A percentile compares a stretch with the other conserved stretches of the same genome.
phyloP scores from a whole-genome alignment of 371 early-diverging fungal species.

The Mortierella sp. region DNA sequence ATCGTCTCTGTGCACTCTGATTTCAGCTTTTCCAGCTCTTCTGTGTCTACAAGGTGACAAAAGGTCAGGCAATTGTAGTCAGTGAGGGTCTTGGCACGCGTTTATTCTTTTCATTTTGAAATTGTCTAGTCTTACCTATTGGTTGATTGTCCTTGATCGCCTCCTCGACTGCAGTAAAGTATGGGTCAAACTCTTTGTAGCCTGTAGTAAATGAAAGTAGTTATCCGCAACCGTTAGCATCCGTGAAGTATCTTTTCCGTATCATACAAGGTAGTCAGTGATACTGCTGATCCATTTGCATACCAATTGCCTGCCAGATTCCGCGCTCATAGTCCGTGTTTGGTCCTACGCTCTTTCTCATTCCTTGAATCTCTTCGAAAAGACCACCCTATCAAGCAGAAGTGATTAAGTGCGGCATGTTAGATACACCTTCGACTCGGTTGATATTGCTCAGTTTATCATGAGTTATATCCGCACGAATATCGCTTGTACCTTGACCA shows the following conservation, averaged over 20 bases:
- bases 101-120: not conserved
- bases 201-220: slow-evolving; percentile 59
- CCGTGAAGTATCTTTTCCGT: not conserved
- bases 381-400: slow-evolving; percentile 69
- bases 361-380: slow-evolving; percentile 84
- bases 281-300: not conserved
- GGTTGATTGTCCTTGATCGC: slow-evolving; percentile 26
- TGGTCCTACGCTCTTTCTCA: slow-evolving; percentile 67
- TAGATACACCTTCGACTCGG: not conserved
- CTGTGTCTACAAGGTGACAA: slow-evolving; percentile 16
- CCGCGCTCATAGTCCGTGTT: slow-evolving; percentile 83
- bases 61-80: not conserved
- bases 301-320: slow-evolving; percentile 88
- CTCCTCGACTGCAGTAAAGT: slow-evolving; percentile 68
- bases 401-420: not conserved
- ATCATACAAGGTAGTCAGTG: not conserved
- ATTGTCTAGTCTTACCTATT: slow-evolving; percentile 24
- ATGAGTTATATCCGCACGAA: not conserved
- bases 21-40: slow-evolving; percentile 64
- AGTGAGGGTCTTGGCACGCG: not conserved
- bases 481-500: slow-evolving; percentile 71
- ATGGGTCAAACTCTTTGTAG: slow-evolving; percentile 87
- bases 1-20: slow-evolving; percentile 78
- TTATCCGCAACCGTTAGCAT: not conserved
- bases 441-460: not conserved